A percentile compares a stretch with the other conserved stretches of the same genome.
Conservation (phyloP, 2,329 filamentous ascomycete genomes). For the Trichoderma breve region DNA sequence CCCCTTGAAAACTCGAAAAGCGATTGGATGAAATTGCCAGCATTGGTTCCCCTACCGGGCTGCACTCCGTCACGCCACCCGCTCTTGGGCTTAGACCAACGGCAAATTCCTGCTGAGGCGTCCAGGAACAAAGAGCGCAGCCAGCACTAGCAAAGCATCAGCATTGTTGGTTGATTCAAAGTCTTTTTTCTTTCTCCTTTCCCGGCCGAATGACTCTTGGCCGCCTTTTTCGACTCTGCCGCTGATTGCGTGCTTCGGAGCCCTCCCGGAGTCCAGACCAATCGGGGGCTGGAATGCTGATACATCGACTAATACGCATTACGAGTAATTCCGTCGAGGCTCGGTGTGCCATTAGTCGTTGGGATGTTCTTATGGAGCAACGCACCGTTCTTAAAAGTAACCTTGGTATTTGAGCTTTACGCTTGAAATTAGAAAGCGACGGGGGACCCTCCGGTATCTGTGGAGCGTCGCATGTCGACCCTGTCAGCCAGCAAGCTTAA, state of each 20-base stretch:
- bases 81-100: neutral
- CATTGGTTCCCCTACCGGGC: neutral
- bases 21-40: neutral
- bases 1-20: neutral
- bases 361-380: neutral
- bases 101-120: slow-evolving; percentile 6
- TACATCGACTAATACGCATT: neutral
- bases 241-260: slow-evolving; percentile 12
- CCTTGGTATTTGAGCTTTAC: slow-evolving; percentile 16
- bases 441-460: neutral
- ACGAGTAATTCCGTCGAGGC: neutral
- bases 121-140: slow-evolving; percentile 4
- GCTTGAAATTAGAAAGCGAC: slow-evolving; percentile 11
- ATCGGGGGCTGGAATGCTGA: neutral
- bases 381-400: neutral
- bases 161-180: neutral
- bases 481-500: slow-evolving; percentile 5
- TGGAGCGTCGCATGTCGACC: slow-evolving; percentile 9
- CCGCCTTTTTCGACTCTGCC: neutral
- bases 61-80: slow-evolving; percentile 15
- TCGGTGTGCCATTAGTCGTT: neutral
- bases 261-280: neutral
- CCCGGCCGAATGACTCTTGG: neutral
- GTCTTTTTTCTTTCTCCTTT: neutral
- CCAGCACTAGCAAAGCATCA: neutral